A percentile compares a stretch with the other conserved stretches of the same genome.
Conservation (phyloP, 495 filamentous ascomycete genomes). For the Talaromyces ruber region DNA sequence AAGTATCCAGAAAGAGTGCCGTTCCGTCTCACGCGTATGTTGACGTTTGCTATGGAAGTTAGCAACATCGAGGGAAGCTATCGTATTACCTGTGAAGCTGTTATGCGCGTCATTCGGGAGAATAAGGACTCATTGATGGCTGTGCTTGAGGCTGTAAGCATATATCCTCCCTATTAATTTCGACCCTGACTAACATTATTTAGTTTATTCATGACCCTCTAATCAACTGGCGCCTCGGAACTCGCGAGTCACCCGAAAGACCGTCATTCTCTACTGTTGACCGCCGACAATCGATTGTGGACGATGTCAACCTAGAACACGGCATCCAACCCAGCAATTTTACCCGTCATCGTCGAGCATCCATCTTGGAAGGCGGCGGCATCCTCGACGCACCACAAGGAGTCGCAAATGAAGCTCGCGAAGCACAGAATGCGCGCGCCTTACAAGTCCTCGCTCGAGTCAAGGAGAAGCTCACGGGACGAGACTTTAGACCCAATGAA, state of each 20-base stretch:
- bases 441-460: slow-evolving; percentile 87
- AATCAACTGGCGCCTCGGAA: slow-evolving; percentile 91
- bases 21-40: slow-evolving; percentile 95
- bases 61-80: slow-evolving; percentile 99
- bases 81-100: slow-evolving; percentile 93
- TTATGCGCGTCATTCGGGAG: slow-evolving; percentile 91
- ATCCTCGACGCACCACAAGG: slow-evolving; percentile 42
- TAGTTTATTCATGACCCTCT: slow-evolving; percentile 97
- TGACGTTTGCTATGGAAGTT: slow-evolving; percentile 99
- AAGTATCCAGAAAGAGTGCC: slow-evolving; percentile 97
- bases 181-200: slow-evolving; percentile 15
- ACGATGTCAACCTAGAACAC: slow-evolving; percentile 47
- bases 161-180: slow-evolving; percentile 2
- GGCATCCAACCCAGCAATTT: slow-evolving; percentile 37
- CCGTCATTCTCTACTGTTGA: slow-evolving; percentile 70
- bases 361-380: slow-evolving; percentile 43
- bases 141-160: slow-evolving; percentile 88
- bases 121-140: slow-evolving; percentile 99
- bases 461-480: slow-evolving; percentile 82
- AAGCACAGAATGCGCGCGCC: slow-evolving; percentile 88
- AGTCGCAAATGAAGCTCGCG: slow-evolving; percentile 45
- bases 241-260: slow-evolving; percentile 70
- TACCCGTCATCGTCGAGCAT: slow-evolving; percentile 37
- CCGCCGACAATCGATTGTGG: slow-evolving; percentile 65
- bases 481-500: slow-evolving; percentile 55